Evolutionary conservation across 352 stramenopile genomes (phyloP).

Genomic region (Phytophthora sp.): DNA sequence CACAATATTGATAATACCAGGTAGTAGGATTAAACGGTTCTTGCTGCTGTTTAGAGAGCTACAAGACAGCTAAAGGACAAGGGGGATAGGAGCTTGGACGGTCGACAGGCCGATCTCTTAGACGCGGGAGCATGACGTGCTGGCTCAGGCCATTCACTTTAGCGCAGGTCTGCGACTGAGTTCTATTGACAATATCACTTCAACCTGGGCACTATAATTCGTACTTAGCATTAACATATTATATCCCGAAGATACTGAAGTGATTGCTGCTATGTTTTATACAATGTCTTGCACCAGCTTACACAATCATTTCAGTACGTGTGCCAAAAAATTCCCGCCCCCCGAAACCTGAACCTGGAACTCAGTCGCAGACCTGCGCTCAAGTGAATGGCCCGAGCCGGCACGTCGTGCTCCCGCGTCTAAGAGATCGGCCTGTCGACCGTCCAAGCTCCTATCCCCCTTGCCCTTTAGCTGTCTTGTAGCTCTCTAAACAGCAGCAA

Average conservation of each 20-base stretch:
- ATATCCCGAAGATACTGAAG: no score
- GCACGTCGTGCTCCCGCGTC: conserved; percentile 14
- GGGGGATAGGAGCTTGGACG: background rate
- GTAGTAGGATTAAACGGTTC: background rate
- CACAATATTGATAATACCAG: no score
- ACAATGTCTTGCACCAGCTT: background rate
- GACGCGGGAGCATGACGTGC: conserved; percentile 14
- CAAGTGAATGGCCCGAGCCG: conserved; percentile 29
- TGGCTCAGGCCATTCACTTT: conserved; percentile 28
- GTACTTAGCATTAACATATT: no score
- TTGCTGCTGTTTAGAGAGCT: conserved; percentile 8
- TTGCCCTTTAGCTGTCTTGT: background rate
- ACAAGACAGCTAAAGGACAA: background rate
- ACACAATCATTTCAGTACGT: conserved; percentile 2
- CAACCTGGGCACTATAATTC: no score
- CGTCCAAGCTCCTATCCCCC: background rate
- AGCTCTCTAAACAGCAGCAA: conserved; percentile 8
- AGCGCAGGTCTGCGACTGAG: conserved; percentile 8
- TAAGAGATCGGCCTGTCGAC: conserved; percentile 9
- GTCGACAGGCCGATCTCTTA: conserved; percentile 9
- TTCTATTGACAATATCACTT: no score
- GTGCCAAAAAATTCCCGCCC: background rate
- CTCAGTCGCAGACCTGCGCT: conserved; percentile 8
- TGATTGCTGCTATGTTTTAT: no score
- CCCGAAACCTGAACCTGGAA: background rate